A percentile compares a stretch with the other conserved stretches of the same genome.
Evolutionary conservation across 129 eudicot species (phyloP).

Genomic region (Mikania micrantha): DNA sequence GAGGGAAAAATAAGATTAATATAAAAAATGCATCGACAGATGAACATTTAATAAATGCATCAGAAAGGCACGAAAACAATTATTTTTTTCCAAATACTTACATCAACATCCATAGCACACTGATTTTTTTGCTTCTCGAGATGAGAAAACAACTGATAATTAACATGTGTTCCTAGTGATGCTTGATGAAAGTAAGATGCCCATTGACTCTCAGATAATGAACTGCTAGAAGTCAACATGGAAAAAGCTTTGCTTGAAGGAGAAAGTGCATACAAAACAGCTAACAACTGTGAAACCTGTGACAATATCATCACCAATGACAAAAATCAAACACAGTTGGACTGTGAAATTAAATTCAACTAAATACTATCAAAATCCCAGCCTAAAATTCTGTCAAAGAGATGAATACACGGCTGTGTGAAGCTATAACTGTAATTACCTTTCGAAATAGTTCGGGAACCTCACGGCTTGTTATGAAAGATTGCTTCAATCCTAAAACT

Average conservation of each 20-base stretch:
- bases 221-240: slow-evolving; percentile 30
- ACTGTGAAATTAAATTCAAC: background rate
- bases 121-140: slow-evolving; percentile 30
- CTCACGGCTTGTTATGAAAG: slow-evolving; percentile 67
- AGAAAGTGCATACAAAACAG: slow-evolving; percentile 16
- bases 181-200: slow-evolving; percentile 89
- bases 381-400: background rate
- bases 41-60: background rate
- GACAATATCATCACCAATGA: slow-evolving; percentile 1
- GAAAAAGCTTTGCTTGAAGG: too few species aligned
- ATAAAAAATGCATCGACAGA: background rate
- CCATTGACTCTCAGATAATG: slow-evolving; percentile 55
- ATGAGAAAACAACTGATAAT: slow-evolving; percentile 38
- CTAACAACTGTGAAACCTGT: slow-evolving; percentile 87
- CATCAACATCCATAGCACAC: slow-evolving; percentile 34
- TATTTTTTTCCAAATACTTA: slow-evolving; percentile 13
- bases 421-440: slow-evolving; percentile 29
- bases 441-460: slow-evolving; percentile 70
- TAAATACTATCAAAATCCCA: background rate
- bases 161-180: slow-evolving; percentile 65
- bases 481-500: slow-evolving; percentile 49
- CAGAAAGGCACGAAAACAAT: background rate
- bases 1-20: background rate
- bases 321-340: background rate
- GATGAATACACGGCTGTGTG: background rate